A percentile compares a stretch with the other conserved stretches of the same genome.
Evolutionary conservation across 2,329 filamentous ascomycete genomes (phyloP).

Genomic region (Botryotinia narcissicola): DNA sequence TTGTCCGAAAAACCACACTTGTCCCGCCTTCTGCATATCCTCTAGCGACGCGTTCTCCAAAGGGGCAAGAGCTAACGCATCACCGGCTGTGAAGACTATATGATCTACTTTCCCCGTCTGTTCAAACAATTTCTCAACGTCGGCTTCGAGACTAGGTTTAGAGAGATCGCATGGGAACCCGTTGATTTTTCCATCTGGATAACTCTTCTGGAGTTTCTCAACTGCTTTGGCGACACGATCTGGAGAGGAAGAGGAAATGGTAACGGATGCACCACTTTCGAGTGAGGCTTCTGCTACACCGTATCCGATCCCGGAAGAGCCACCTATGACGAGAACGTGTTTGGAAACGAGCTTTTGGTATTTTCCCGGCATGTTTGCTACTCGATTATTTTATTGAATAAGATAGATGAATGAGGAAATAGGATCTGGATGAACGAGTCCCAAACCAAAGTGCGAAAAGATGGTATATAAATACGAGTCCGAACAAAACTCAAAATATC

Average conservation of each 20-base stretch:
- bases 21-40: slow-evolving; percentile 26
- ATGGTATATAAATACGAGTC: neutral
- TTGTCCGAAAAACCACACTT: slow-evolving; percentile 32
- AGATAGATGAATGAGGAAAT: neutral
- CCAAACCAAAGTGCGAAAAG: neutral
- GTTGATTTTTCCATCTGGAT: slow-evolving; percentile 21
- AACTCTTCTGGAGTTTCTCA: slow-evolving; percentile 21
- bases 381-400: neutral
- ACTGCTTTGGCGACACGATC: slow-evolving; percentile 22
- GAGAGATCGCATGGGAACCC: slow-evolving; percentile 32
- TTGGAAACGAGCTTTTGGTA: slow-evolving; percentile 34
- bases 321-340: slow-evolving; percentile 34
- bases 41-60: slow-evolving; percentile 24
- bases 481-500: neutral
- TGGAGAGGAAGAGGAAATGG: slow-evolving; percentile 29
- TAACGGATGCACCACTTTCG: slow-evolving; percentile 29
- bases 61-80: slow-evolving; percentile 19
- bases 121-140: slow-evolving; percentile 46
- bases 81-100: slow-evolving; percentile 35
- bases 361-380: slow-evolving; percentile 25
- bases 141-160: slow-evolving; percentile 26
- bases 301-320: slow-evolving; percentile 34
- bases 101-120: slow-evolving; percentile 28
- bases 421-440: neutral
- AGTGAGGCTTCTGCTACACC: slow-evolving; percentile 34